These are phyloP conservation scores for Akanthomyces uredinophilus DNA, from an alignment of 2,329 filamentous ascomycete genomes.

Conservation along the genomic window DNA sequence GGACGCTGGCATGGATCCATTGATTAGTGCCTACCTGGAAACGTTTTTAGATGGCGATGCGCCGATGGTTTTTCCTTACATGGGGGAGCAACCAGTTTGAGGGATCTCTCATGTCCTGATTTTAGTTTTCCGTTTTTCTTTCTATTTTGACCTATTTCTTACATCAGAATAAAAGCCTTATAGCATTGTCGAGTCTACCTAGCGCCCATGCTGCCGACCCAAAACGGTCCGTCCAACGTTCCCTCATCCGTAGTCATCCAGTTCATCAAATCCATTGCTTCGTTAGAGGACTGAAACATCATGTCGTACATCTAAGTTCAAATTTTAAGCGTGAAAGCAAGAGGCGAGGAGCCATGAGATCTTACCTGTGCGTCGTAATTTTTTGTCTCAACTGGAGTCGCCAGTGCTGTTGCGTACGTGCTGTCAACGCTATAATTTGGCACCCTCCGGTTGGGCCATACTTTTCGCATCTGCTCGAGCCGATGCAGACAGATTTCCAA, in stretches of 20 bases:
- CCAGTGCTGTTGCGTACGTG: not conserved
- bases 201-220: not conserved
- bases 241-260: slow-evolving; percentile 5
- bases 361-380: not conserved
- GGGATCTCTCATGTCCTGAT: not conserved
- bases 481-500: not conserved
- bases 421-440: not conserved
- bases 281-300: not conserved
- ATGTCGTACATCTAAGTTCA: not conserved
- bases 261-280: not conserved
- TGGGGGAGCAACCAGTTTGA: slow-evolving; percentile 12
- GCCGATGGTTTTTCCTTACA: slow-evolving; percentile 16
- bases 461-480: not conserved
- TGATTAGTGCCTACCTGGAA: slow-evolving; percentile 19
- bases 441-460: not conserved
- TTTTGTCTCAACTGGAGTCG: not conserved
- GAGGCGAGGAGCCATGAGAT: not conserved
- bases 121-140: not conserved
- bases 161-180: too few relatives aligned
- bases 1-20: slow-evolving; percentile 17
- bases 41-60: slow-evolving; percentile 15
- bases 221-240: not conserved
- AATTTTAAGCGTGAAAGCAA: not conserved
- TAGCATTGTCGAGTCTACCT: not conserved
- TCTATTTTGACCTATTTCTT: too few relatives aligned